Evolutionary conservation across 352 stramenopile genomes (phyloP).

Genomic region (Phytopythium sindhum): DNA sequence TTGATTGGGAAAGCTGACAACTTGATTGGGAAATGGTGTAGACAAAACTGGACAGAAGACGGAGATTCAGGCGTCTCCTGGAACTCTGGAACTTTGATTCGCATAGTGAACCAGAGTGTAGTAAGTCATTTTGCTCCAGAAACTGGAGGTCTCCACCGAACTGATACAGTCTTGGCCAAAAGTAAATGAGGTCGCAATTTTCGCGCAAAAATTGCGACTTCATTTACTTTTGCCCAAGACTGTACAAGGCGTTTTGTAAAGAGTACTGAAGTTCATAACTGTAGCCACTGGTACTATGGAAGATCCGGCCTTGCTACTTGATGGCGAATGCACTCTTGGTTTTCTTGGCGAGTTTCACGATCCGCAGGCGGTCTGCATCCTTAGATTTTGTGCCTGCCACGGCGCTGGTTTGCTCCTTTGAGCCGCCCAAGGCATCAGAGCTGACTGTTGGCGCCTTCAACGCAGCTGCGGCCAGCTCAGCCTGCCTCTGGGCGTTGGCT

Average conservation of each 20-base stretch:
- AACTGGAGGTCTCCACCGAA: background rate
- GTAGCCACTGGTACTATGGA: too few relatives aligned
- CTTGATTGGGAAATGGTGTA: too few relatives aligned
- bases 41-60: too few relatives aligned
- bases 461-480: slow-evolving; percentile 7
- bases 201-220: too few relatives aligned
- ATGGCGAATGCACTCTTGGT: slow-evolving; percentile 1
- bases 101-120: background rate
- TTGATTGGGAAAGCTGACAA: too few relatives aligned
- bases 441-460: background rate
- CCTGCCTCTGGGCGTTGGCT: slow-evolving; percentile 11
- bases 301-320: background rate
- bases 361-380: background rate
- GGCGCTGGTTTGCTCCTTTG: background rate
- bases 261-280: too few relatives aligned
- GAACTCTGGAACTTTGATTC: background rate
- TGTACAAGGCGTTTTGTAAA: too few relatives aligned
- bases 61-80: too few relatives aligned
- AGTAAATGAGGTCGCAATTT: background rate
- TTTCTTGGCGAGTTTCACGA: background rate
- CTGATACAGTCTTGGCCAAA: background rate
- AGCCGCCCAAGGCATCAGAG: too few relatives aligned
- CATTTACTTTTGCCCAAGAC: too few relatives aligned
- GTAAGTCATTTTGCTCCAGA: background rate
- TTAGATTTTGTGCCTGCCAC: background rate